These are phyloP conservation scores for Fomitopsis pulvina DNA, from an alignment of 768 basidiomycete genomes.

Conservation along the genomic window DNA sequence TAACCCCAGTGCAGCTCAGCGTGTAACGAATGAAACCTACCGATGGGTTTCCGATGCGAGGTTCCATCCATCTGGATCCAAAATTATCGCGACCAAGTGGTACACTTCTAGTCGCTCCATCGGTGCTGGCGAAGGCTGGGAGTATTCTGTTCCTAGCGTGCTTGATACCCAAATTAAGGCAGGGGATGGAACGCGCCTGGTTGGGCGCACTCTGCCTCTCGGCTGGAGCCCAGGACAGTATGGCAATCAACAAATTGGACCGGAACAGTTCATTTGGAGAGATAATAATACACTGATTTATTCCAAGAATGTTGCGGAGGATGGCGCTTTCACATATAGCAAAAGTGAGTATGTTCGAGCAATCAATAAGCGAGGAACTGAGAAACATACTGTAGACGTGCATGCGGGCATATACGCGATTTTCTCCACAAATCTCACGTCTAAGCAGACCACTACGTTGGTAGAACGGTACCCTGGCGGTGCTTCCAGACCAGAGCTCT, in stretches of 20 bases:
- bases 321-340: slow-evolving; percentile 47
- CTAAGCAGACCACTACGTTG: slow-evolving; percentile 41
- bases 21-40: slow-evolving; percentile 70
- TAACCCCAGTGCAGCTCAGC: slow-evolving; percentile 25
- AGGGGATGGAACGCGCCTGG: slow-evolving; percentile 45
- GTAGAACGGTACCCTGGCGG: slow-evolving; percentile 59
- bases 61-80: slow-evolving; percentile 60
- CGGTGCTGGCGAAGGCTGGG: slow-evolving; percentile 72
- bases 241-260: slow-evolving; percentile 64
- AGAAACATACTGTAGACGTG: slow-evolving; percentile 42
- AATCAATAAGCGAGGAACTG: background rate
- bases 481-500: slow-evolving; percentile 67
- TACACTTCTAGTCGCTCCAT: slow-evolving; percentile 59
- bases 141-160: slow-evolving; percentile 42
- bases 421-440: slow-evolving; percentile 58
- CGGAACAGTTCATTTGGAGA: slow-evolving; percentile 63
- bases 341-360: slow-evolving; percentile 40
- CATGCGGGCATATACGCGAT: slow-evolving; percentile 69
- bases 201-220: slow-evolving; percentile 49
- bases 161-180: slow-evolving; percentile 19
- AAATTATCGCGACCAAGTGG: slow-evolving; percentile 73
- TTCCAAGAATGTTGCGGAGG: slow-evolving; percentile 56
- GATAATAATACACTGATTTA: slow-evolving; percentile 54
- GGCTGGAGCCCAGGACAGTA: slow-evolving; percentile 60
- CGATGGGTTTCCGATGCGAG: slow-evolving; percentile 64